Evolutionary conservation across 176 grass and related monocot species (phyloP), one percentile per base, ranked within the genome.

Genomic region (Aegilops sharonensis): DNA sequence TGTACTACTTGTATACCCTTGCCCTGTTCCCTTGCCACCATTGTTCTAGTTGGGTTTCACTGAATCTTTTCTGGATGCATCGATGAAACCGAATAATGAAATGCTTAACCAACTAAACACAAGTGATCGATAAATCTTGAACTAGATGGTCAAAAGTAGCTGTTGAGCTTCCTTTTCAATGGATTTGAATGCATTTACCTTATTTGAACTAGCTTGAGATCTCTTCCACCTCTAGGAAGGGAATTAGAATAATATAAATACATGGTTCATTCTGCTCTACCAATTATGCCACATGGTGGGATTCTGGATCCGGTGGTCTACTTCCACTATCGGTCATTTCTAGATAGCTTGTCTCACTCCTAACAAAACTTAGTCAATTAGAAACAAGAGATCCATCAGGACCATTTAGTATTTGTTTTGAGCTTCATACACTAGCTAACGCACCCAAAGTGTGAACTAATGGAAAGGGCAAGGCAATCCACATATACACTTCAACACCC

Each of bases 1-100:
- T 95, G 77, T 98, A 98, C 15, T 92, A 81, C 86, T 91, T 88
- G 57, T 98, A 94, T 70, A 98, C 93, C 86, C 93, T 95, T 31
- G 88, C 84, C 68, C 90, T 92, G 86, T 98, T 98, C 84, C 92
- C 91, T 64, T 94, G 87, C 96, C 96, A 98, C 96, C 96, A 98
- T 84, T 94, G 88, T 87, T 94, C 96, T 71, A 91, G 93, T 79
- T 94, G 93, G 63, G 91, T 98, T 66, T 98, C 96, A 24, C 90
- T 98, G 87, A 95, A 98, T 79, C 88, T 89, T 84, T 98, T 98
- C 57, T 93, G 95, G 34, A 45, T 98, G 90, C 30, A 98, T 90
- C 35, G 31, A 87, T 24, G 80, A 59, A 89, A 42, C 25, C 1
- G 0, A 68, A 9, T 45, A 15, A 18, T 87, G 36, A 73, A 72